phyloP scores from a whole-genome alignment of 495 filamentous ascomycete genomes.

The Penicillium verhagenii region DNA sequence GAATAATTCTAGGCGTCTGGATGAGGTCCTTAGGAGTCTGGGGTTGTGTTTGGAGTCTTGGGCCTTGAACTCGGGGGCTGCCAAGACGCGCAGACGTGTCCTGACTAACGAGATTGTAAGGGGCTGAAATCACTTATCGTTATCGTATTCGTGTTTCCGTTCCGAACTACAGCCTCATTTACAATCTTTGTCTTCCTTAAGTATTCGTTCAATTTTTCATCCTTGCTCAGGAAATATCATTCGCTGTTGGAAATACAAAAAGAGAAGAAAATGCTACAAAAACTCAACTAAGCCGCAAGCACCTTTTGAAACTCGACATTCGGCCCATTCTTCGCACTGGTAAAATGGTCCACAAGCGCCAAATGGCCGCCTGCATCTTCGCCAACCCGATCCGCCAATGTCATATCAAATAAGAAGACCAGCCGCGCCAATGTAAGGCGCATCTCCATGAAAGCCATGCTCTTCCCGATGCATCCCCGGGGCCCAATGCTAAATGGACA shows the following conservation, averaged over 20 bases:
- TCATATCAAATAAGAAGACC: slow-evolving; percentile 48
- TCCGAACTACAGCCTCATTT: not conserved
- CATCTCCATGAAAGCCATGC: slow-evolving; percentile 57
- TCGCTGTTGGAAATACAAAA: not conserved
- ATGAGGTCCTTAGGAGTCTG: not conserved
- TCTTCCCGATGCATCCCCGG: slow-evolving; percentile 57
- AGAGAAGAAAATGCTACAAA: too few species aligned
- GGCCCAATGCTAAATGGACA: slow-evolving; percentile 58
- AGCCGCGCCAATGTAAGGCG: slow-evolving; percentile 49
- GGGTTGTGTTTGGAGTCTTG: not conserved
- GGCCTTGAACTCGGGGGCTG: slow-evolving; percentile 7
- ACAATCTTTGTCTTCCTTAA: not conserved
- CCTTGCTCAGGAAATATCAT: not conserved
- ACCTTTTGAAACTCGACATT: slow-evolving; percentile 39
- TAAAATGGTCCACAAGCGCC: slow-evolving; percentile 49
- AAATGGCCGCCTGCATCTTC: slow-evolving; percentile 44
- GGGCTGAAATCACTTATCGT: not conserved
- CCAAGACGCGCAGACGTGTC: slow-evolving; percentile 37
- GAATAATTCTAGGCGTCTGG: not conserved
- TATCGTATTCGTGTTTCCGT: not conserved
- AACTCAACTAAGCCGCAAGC: not conserved
- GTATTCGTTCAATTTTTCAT: not conserved
- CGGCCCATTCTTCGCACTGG: slow-evolving; percentile 44
- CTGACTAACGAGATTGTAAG: slow-evolving; percentile 10
- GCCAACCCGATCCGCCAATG: slow-evolving; percentile 37